Evolutionary conservation across 1,139 yeast genomes (phyloP).

Genomic region (Lodderomyces parapsilosis): DNA sequence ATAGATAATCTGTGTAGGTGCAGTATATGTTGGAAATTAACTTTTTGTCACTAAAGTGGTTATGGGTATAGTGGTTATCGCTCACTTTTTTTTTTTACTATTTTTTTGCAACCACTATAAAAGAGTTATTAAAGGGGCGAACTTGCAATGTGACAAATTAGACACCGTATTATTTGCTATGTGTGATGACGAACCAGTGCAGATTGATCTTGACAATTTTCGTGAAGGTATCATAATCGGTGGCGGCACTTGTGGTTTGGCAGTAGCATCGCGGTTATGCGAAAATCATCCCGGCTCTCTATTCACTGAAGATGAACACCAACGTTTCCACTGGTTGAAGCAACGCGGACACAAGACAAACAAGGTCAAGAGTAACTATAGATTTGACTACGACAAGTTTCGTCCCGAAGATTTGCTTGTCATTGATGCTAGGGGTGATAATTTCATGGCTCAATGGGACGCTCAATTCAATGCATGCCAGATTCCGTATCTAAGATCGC

Average conservation of each 20-base stretch:
- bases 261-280: slow-evolving; percentile 35
- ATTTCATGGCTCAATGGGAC: slow-evolving; percentile 45
- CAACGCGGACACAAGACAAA: slow-evolving; percentile 30
- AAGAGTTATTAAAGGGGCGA: too few relatives aligned
- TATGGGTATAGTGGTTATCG: slow-evolving; percentile 6
- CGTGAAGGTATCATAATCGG: slow-evolving; percentile 36
- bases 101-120: slow-evolving; percentile 1
- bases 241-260: slow-evolving; percentile 43
- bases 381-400: slow-evolving; percentile 13
- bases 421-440: slow-evolving; percentile 29
- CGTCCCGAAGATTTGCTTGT: slow-evolving; percentile 30
- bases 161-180: too few relatives aligned
- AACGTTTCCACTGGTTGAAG: slow-evolving; percentile 40
- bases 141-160: too few relatives aligned
- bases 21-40: not conserved
- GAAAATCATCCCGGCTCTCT: slow-evolving; percentile 39
- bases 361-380: slow-evolving; percentile 1
- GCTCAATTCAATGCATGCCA: slow-evolving; percentile 42
- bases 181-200: slow-evolving; percentile 10
- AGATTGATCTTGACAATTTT: slow-evolving; percentile 19
- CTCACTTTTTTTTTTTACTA: slow-evolving; percentile 2
- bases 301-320: slow-evolving; percentile 44
- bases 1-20: slow-evolving; percentile 2
- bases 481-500: slow-evolving; percentile 46
- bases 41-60: slow-evolving; percentile 9